Evolutionary conservation across 805 yeast species (phyloP).

Genomic region (Wickerhamiella dianesei): DNA sequence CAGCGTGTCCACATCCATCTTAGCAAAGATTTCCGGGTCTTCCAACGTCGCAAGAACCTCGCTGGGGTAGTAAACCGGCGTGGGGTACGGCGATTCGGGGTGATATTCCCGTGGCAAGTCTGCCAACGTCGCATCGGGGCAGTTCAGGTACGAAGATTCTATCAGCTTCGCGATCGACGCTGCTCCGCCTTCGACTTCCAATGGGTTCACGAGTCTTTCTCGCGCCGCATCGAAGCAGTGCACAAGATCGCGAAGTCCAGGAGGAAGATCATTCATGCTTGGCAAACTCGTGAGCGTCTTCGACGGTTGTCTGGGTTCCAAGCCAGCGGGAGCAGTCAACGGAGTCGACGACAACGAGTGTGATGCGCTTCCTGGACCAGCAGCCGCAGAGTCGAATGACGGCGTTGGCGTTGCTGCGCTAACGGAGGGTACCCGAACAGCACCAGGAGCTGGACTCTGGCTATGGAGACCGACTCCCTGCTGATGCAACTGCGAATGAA

Average conservation of each 20-base stretch:
- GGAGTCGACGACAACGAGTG: background rate
- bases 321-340: background rate
- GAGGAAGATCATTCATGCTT: slow-evolving; percentile 22
- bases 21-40: slow-evolving; percentile 46
- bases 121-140: slow-evolving; percentile 89
- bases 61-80: slow-evolving; percentile 80
- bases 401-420: background rate
- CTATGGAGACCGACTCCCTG: background rate
- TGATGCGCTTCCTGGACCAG: background rate
- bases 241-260: slow-evolving; percentile 30
- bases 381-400: background rate
- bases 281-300: background rate
- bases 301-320: background rate
- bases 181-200: slow-evolving; percentile 21
- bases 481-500: slow-evolving; percentile 14
- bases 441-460: background rate
- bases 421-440: background rate
- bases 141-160: slow-evolving; percentile 67
- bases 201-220: slow-evolving; percentile 36
- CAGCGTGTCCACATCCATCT: slow-evolving; percentile 73
- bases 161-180: slow-evolving; percentile 43
- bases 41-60: slow-evolving; percentile 46
- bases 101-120: slow-evolving; percentile 68
- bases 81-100: slow-evolving; percentile 76
- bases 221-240: slow-evolving; percentile 30